Evolutionary conservation across 2,329 filamentous ascomycete species (phyloP), one percentile per base, ranked within the genome.

Genomic region (Arthrobotrys entomopaga): DNA sequence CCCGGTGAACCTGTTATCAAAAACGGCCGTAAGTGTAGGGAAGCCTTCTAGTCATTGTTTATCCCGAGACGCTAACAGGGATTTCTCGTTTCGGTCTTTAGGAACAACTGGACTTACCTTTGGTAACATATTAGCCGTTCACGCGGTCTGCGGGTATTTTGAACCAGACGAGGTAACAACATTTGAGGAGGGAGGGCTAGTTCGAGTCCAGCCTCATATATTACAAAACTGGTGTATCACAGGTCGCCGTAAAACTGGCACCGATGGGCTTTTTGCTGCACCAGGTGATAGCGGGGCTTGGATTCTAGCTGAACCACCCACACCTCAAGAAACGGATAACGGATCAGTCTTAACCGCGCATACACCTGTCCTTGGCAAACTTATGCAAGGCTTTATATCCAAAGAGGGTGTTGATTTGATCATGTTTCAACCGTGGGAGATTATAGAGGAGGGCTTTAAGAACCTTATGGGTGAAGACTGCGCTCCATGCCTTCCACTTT

Each of bases 371-470:
- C 26, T 73, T 11, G 69, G 69, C 46, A 48, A 61, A 15, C 22
- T 73, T 8, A 42, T 73, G 34, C 69, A 73, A 15, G 69, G 56
- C 8, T 73, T 66, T 46, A 15, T 66, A 19, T 73, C 69, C 10
- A 63, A 63, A 34, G 69, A 73, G 50, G 69, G 69, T n/a, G 22
- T 73, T 5, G 69, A 73, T 42, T 38, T 73, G 42, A 57, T 73
- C 2, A 61, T 73, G 48, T 73, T 73, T 20, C 69, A 73, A 29
- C 69, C 69, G 2, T 73, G 69, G 69, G 69, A 73, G 49, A 56
- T 42, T 8, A 66, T 66, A 56, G 61, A 48, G 8, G 61, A 54
- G 15, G 61, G 61, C n/a, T 57, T 73, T 19, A 57, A 54, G 19
- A 57, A 66, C 24, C 38, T 66, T 5, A 16, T 65, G 16, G 69